Conservation (phyloP, 768 basidiomycete species). For the Panus rudis region DNA sequence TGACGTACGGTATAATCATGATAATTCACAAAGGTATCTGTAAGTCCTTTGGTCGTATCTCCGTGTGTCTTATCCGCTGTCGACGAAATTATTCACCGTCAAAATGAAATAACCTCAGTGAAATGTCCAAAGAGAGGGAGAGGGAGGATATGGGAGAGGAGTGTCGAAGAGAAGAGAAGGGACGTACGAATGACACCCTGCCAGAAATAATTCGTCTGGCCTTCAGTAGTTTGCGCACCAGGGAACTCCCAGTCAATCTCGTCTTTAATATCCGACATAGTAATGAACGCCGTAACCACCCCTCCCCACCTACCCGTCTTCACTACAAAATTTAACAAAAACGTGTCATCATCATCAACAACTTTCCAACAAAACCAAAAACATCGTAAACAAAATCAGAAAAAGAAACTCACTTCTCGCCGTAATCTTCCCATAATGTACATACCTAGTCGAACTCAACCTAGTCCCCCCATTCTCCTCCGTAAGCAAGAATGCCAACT, state of each 20-base stretch:
- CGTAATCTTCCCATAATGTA: constrained; percentile 76
- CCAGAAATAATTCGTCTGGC: constrained; percentile 81
- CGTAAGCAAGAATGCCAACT: constrained; percentile 62
- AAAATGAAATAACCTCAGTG: background rate
- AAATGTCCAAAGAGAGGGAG: background rate
- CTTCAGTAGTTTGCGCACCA: constrained; percentile 51
- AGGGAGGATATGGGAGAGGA: background rate
- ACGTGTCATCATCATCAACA: background rate
- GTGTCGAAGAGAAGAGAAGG: no score
- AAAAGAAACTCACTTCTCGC: constrained; percentile 38
- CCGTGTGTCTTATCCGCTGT: constrained; percentile 45
- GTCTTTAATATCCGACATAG: constrained; percentile 75
- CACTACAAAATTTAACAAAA: no score
- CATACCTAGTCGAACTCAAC: constrained; percentile 71
- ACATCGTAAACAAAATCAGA: background rate
- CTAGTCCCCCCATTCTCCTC: constrained; percentile 70
- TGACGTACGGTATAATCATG: constrained; percentile 66
- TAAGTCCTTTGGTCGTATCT: constrained; percentile 35
- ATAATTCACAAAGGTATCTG: constrained; percentile 63
- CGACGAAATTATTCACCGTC: background rate
- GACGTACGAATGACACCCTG: constrained; percentile 59
- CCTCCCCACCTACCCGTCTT: constrained; percentile 78
- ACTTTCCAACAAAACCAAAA: background rate
- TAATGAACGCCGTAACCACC: constrained; percentile 80
- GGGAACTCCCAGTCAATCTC: constrained; percentile 89